A percentile compares a stretch with the other conserved stretches of the same genome.
Evolutionary conservation across 1,139 yeast genomes (phyloP).

Genomic region (Taphrina pruni): DNA sequence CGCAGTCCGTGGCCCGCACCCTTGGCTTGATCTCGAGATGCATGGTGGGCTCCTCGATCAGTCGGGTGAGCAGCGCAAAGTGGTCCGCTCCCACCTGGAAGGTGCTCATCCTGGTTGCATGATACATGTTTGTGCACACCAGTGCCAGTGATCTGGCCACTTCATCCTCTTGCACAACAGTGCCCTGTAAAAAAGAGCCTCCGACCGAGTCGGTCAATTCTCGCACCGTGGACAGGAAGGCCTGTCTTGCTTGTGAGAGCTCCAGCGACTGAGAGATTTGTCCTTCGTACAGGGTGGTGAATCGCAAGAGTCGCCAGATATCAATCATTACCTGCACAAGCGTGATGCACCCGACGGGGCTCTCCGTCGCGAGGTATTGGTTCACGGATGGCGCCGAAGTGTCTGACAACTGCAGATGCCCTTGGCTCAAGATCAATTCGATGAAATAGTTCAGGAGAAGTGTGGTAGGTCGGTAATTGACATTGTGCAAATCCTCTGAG

Average conservation of each 20-base stretch:
- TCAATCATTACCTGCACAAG: slow-evolving; percentile 24
- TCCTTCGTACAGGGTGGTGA: slow-evolving; percentile 12
- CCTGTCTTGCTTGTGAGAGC: slow-evolving; percentile 10
- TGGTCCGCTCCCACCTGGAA: slow-evolving; percentile 18
- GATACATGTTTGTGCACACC: slow-evolving; percentile 32
- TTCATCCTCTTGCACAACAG: slow-evolving; percentile 11
- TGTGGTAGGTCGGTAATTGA: slow-evolving; percentile 24
- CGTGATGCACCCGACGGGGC: slow-evolving; percentile 7
- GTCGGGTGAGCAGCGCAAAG: not conserved
- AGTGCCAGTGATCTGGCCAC: slow-evolving; percentile 4
- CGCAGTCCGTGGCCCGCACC: not conserved
- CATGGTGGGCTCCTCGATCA: slow-evolving; percentile 6
- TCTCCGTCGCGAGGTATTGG: slow-evolving; percentile 14
- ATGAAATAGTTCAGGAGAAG: slow-evolving; percentile 22
- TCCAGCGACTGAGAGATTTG: slow-evolving; percentile 7
- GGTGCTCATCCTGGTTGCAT: slow-evolving; percentile 19
- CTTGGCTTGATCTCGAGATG: not conserved
- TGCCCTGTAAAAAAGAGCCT: not conserved
- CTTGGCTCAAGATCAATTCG: slow-evolving; percentile 27
- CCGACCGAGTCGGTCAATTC: slow-evolving; percentile 21
- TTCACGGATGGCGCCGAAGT: not conserved
- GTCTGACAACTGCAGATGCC: slow-evolving; percentile 10
- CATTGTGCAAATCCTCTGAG: slow-evolving; percentile 9
- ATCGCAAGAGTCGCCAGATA: slow-evolving; percentile 24
- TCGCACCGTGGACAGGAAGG: slow-evolving; percentile 18